Evolutionary conservation across 352 stramenopile genomes (phyloP).

Genomic region (Pythium aphanidermatum): DNA sequence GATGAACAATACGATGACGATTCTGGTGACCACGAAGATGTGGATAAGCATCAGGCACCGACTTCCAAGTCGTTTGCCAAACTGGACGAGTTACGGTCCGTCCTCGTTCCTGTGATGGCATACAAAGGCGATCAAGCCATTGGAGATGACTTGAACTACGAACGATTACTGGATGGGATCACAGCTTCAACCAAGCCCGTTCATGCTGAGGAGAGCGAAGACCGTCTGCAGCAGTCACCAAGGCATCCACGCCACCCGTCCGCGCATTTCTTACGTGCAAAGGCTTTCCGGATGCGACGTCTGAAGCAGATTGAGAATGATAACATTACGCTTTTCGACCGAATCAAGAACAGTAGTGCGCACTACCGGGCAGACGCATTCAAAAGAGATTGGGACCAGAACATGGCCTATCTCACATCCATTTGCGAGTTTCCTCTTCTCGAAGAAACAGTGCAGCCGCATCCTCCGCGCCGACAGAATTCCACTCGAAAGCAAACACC

Average conservation of each 20-base stretch:
- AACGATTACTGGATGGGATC: constrained; percentile 15
- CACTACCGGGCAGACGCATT: constrained; percentile 62
- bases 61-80: constrained; percentile 27
- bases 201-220: too few species aligned
- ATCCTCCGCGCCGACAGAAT: constrained; percentile 1
- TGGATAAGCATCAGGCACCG: not conserved
- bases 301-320: constrained; percentile 62
- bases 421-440: constrained; percentile 59
- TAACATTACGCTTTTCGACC: constrained; percentile 46
- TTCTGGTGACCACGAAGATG: not conserved
- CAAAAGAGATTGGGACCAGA: constrained; percentile 57
- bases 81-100: constrained; percentile 42
- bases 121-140: constrained; percentile 7
- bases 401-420: constrained; percentile 60
- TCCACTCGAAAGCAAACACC: constrained; percentile 12
- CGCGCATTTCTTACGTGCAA: constrained; percentile 6
- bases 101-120: constrained; percentile 23
- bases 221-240: too few species aligned
- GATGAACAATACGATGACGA: not conserved
- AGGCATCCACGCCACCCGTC: not conserved
- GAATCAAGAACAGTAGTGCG: constrained; percentile 51
- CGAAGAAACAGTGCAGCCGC: constrained; percentile 10
- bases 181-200: constrained; percentile 3
- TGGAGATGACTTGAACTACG: constrained; percentile 4
- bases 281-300: constrained; percentile 37